Evolutionary conservation across 352 stramenopile species (phyloP).

Genomic region (Phytopythium kandeliae): DNA sequence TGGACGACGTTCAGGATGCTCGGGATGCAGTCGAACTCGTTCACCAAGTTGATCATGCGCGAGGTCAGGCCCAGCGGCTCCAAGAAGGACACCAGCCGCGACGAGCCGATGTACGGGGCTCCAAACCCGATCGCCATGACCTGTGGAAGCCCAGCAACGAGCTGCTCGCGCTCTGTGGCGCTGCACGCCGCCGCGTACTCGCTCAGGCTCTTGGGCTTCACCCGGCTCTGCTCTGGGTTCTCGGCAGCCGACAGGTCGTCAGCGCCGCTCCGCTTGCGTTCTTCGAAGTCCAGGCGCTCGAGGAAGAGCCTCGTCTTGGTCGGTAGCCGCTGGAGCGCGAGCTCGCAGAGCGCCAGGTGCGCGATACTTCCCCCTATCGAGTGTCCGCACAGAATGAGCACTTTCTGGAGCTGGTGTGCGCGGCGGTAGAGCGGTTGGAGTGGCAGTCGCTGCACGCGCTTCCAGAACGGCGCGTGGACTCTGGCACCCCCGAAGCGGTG

Average conservation of each 20-base stretch:
- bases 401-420: constrained; percentile 37
- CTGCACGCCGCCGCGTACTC: constrained; percentile 20
- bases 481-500: constrained; percentile 66
- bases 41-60: constrained; percentile 72
- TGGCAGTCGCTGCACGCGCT: constrained; percentile 47
- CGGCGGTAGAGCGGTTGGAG: constrained; percentile 34
- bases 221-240: constrained; percentile 9
- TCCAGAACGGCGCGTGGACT: constrained; percentile 75
- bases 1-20: constrained; percentile 81
- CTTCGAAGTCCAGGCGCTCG: constrained; percentile 42
- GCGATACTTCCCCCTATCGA: constrained; percentile 76
- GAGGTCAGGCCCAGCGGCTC: constrained; percentile 37
- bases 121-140: constrained; percentile 76
- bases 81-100: constrained; percentile 38
- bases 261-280: constrained; percentile 25
- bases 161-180: constrained; percentile 13
- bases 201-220: constrained; percentile 5
- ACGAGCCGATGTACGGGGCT: constrained; percentile 61
- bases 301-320: constrained; percentile 27
- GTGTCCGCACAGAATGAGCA: constrained; percentile 65
- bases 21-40: constrained; percentile 85
- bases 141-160: constrained; percentile 29
- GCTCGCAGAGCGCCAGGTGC: constrained; percentile 60
- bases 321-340: constrained; percentile 60
- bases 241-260: constrained; percentile 13